These are phyloP conservation scores for Taphrina wiesneri DNA, from an alignment of 1,139 yeast species.

Conservation along the genomic window DNA sequence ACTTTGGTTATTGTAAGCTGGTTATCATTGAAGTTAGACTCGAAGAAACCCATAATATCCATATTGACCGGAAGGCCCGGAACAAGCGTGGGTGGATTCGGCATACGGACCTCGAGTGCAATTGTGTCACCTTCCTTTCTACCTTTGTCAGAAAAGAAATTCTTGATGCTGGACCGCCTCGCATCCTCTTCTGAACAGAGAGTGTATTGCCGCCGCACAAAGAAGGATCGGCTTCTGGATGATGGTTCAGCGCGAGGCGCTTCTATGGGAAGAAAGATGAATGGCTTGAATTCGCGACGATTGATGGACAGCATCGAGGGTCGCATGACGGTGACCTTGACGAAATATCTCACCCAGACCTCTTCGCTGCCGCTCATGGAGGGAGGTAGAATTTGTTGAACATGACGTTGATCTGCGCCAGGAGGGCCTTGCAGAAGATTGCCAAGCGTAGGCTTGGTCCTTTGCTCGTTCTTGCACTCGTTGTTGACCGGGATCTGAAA, in stretches of 20 bases:
- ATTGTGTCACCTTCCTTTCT: conserved; percentile 17
- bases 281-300: conserved; percentile 54
- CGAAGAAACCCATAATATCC: conserved; percentile 19
- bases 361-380: conserved; percentile 54
- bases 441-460: conserved; percentile 24
- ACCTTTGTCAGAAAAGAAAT: not conserved
- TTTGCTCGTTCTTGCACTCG: conserved; percentile 51
- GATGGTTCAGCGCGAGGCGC: conserved; percentile 39
- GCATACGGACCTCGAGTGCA: conserved; percentile 28
- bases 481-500: conserved; percentile 57
- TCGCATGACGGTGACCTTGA: conserved; percentile 62
- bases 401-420: conserved; percentile 48
- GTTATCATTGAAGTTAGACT: conserved; percentile 3
- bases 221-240: conserved; percentile 6
- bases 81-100: conserved; percentile 23
- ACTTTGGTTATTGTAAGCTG: conserved; percentile 15
- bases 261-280: conserved; percentile 59
- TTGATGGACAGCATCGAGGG: conserved; percentile 57
- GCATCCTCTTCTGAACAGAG: conserved; percentile 13
- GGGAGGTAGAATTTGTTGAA: conserved; percentile 57
- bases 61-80: conserved; percentile 26
- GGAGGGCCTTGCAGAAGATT: conserved; percentile 2
- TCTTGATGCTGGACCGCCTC: conserved; percentile 17
- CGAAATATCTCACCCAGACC: conserved; percentile 50
- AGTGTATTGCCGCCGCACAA: conserved; percentile 27